Conservation (phyloP, 1,284 basidiomycete genomes). For the Ustilago esculenta region DNA sequence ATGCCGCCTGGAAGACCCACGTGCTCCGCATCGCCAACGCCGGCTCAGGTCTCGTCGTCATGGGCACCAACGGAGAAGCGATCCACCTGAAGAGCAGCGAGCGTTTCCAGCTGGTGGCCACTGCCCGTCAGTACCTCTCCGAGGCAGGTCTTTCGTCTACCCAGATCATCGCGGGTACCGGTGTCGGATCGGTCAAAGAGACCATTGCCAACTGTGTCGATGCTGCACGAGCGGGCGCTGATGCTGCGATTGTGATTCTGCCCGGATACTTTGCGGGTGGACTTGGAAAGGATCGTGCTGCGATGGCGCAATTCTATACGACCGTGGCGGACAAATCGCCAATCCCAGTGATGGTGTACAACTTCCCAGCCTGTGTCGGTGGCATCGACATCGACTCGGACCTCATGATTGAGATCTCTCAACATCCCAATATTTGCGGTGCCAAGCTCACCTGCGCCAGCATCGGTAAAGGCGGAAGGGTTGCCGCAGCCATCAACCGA, state of each 20-base stretch:
- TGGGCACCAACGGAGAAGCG: conserved; percentile 82
- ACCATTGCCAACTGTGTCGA: conserved; percentile 78
- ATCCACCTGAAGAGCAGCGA: conserved; percentile 82
- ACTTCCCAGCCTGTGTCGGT: conserved; percentile 77
- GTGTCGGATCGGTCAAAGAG: conserved; percentile 81
- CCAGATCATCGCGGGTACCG: conserved; percentile 84
- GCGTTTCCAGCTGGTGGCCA: conserved; percentile 75
- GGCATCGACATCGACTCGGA: conserved; percentile 89
- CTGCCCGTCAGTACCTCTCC: conserved; percentile 79
- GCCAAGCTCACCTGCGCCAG: conserved; percentile 87
- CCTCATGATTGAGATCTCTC: conserved; percentile 80
- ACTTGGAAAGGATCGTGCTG: conserved; percentile 72
- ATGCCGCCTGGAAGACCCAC: conserved; percentile 78
- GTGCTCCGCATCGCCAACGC: conserved; percentile 76
- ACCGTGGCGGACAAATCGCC: conserved; percentile 81
- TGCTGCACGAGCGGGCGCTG: conserved; percentile 82
- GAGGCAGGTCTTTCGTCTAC: conserved; percentile 73
- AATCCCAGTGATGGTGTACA: conserved; percentile 88
- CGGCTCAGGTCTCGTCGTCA: conserved; percentile 79
- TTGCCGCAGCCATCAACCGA: conserved; percentile 74
- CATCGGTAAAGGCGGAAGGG: conserved; percentile 86
- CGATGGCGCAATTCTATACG: conserved; percentile 80
- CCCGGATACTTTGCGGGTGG: conserved; percentile 87
- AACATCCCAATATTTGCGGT: conserved; percentile 85
- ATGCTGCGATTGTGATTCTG: conserved; percentile 82